A percentile compares a stretch with the other conserved stretches of the same genome.
Evolutionary conservation across 208 protist species (phyloP).

Genomic region (Leishmania turanica): DNA sequence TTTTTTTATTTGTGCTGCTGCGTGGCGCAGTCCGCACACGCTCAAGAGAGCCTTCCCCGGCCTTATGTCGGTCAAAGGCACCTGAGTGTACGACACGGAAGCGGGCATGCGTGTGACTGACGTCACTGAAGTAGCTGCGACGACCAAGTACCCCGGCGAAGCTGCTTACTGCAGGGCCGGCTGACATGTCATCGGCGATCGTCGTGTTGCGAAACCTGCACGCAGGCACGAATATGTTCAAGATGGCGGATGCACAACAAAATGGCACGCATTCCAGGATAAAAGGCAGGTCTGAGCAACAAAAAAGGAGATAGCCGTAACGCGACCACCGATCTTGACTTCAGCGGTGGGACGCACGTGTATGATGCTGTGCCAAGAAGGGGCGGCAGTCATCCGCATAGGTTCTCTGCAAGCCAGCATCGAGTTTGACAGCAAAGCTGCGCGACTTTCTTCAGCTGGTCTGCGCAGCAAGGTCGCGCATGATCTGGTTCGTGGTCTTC

Average conservation of each 20-base stretch:
- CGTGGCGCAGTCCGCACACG: neutral
- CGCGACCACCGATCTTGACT: neutral
- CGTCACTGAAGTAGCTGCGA: neutral
- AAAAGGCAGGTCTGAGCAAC: neutral
- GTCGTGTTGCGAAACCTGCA: neutral
- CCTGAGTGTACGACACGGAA: neutral
- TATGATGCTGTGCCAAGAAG: neutral
- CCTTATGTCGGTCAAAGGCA: neutral
- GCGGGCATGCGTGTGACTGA: neutral
- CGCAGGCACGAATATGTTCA: neutral
- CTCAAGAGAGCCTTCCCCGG: neutral
- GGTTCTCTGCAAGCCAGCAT: neutral
- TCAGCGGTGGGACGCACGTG: neutral
- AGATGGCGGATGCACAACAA: neutral
- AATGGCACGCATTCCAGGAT: neutral
- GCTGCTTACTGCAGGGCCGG: neutral
- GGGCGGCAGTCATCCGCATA: neutral
- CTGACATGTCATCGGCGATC: neutral
- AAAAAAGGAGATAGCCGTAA: too few species aligned
- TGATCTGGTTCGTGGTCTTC: neutral
- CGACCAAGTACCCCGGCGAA: neutral
- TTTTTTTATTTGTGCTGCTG: neutral
- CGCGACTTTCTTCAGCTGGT: too few species aligned
- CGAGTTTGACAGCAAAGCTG: neutral
- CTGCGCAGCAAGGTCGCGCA: neutral